A percentile compares a stretch with the other conserved stretches of the same genome.
Evolutionary conservation across 345 rosid species (phyloP).

Genomic region (Anacardium occidentale): DNA sequence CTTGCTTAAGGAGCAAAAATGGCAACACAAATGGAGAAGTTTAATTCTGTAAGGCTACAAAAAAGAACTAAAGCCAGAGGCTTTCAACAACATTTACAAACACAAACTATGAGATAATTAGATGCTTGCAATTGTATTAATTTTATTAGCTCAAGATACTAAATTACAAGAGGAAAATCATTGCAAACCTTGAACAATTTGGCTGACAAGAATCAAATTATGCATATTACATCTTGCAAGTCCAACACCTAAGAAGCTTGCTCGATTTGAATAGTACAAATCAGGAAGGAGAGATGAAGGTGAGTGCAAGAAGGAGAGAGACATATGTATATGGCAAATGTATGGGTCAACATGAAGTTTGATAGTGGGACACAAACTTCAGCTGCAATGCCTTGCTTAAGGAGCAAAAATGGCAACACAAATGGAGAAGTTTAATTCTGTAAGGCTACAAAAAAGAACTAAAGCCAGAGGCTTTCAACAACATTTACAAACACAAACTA

Average conservation of each 20-base stretch:
- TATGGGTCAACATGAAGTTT: neutral
- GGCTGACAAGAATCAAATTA: neutral
- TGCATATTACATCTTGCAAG: neutral
- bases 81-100: neutral
- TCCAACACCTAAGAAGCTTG: conserved; percentile 1
- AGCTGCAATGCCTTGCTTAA: neutral
- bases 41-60: neutral
- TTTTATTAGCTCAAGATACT: no score
- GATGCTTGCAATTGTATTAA: neutral
- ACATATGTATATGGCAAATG: neutral
- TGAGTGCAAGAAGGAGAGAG: neutral
- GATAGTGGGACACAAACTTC: neutral
- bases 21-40: neutral
- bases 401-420: neutral
- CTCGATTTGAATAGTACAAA: neutral
- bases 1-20: neutral
- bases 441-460: neutral
- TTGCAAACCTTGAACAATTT: neutral
- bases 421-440: neutral
- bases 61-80: neutral
- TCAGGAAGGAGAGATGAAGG: neutral
- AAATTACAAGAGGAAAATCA: neutral
- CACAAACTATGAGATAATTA: neutral
- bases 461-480: neutral
- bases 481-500: neutral